Percentiles rank a stretch among this genome's conserved stretches.
Evolutionary conservation across 768 basidiomycete species (phyloP).

Genomic region (Crepidotus variabilis): DNA sequence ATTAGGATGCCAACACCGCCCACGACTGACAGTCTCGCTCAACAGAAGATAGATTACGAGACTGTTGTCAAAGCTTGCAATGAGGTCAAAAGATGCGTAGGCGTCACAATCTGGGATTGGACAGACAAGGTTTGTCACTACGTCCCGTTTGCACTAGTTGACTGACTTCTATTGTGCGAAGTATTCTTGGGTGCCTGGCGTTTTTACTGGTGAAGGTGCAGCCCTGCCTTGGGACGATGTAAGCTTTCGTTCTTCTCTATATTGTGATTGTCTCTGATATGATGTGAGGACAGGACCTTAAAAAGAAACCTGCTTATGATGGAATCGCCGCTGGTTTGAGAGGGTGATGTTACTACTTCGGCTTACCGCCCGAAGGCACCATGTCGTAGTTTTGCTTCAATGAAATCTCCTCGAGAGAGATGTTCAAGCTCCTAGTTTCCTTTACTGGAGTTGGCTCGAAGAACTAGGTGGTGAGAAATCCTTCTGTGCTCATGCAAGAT

Average conservation of each 20-base stretch:
- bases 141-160: background rate
- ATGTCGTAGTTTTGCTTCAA: no score
- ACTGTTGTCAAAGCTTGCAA: constrained; percentile 50
- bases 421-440: no score
- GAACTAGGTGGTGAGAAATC: no score
- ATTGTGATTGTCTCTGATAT: background rate
- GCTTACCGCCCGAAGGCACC: no score
- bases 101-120: constrained; percentile 41
- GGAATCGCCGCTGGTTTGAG: constrained; percentile 28
- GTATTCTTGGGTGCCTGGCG: constrained; percentile 38
- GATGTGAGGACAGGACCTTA: constrained; percentile 18
- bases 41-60: constrained; percentile 55
- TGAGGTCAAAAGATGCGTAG: constrained; percentile 34
- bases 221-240: constrained; percentile 15
- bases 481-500: no score
- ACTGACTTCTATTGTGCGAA: constrained; percentile 5
- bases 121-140: constrained; percentile 33
- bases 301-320: constrained; percentile 34
- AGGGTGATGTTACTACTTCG: background rate
- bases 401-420: no score
- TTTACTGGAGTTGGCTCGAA: no score
- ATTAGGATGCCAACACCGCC: constrained; percentile 53
- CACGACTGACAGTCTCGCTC: constrained; percentile 41
- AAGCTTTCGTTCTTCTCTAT: background rate
- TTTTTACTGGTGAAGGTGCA: constrained; percentile 34